Evolutionary conservation across 352 stramenopile species (phyloP).

Genomic region (Aphanomyces cochlioides): DNA sequence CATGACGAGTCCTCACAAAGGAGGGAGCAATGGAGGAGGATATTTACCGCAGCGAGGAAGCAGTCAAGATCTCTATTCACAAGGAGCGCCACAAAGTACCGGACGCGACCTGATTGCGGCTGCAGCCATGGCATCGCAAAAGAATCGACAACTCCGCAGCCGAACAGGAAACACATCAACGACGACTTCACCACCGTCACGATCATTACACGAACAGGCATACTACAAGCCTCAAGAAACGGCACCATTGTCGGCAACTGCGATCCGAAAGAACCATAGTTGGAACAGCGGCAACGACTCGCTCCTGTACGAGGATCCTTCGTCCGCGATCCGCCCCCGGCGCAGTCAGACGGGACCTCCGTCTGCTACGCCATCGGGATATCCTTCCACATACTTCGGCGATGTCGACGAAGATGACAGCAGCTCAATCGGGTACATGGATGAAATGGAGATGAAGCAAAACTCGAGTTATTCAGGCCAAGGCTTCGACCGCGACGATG

Average conservation of each 20-base stretch:
- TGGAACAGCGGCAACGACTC: conserved; percentile 11
- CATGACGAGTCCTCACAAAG: conserved; percentile 1
- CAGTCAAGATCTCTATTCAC: conserved; percentile 12
- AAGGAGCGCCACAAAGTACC: not conserved
- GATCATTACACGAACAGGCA: not conserved
- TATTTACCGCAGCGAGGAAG: conserved; percentile 13
- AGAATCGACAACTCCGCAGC: conserved; percentile 9
- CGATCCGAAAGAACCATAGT: conserved; percentile 7
- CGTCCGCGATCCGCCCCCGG: conserved; percentile 10
- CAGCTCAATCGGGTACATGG: conserved; percentile 22
- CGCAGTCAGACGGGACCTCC: not conserved
- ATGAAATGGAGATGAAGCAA: not conserved
- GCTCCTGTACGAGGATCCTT: conserved; percentile 15
- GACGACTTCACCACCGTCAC: not conserved
- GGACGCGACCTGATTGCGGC: conserved; percentile 11
- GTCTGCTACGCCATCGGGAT: not conserved
- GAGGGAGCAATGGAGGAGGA: not conserved
- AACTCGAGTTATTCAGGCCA: not conserved
- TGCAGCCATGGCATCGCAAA: conserved; percentile 18
- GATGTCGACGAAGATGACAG: conserved; percentile 24
- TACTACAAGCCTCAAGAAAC: not conserved
- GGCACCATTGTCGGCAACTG: not conserved
- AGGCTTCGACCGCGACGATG: conserved; percentile 20
- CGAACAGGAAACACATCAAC: conserved; percentile 4
- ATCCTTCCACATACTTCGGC: conserved; percentile 22